Evolutionary conservation across 2,329 filamentous ascomycete genomes (phyloP), one percentile per base, ranked within the genome.

Genomic region (Lasiodiplodia citricola): DNA sequence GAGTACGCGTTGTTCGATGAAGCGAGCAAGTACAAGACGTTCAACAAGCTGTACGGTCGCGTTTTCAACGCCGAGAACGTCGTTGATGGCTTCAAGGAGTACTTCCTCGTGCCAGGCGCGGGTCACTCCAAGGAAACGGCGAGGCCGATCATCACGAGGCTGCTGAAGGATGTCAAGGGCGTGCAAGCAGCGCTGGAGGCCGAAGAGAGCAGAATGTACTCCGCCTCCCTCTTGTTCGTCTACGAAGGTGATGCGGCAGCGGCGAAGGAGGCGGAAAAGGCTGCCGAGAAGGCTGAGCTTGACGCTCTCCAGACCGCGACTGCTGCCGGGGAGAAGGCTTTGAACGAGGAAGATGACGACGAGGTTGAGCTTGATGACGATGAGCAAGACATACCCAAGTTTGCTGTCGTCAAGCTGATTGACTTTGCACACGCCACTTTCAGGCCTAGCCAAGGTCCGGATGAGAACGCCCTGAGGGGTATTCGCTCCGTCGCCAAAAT

Each of bases 351-450:
- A 38, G 81, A 82, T n/a, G 83, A 83, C 11, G 80, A 86, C 1
- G 83, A 83, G 70, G 76, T 77, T 38, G 74, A 73, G 51, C 65
- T 77, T 16, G 83, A 84, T 1, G 83, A 84, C 0, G 84, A 83
- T 2, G 86, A 88, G 0, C 86, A 89, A 1, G 86, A 88, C 2
- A 82, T 84, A 56, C 83, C 91, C 0, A 90, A 90, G 74, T 87
- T 97, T 54, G 93, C 91, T 75, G 87, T 89, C 14, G 85, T 97
- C 62, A 96, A 95, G 77, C 85, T 99, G 71, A 99, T 99, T 74
- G 96, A 99, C 79, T 99, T 99, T 85, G 96, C 96, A 1, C 96
- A 99, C 80, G 96, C 96, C 13, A 82, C 85, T 62, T 98, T 91
- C 90, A 91, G 89, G 1, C 91, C 92, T 0, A 93, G 93, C 1